Evolutionary conservation across 2,329 filamentous ascomycete genomes (phyloP).

Genomic region (Volutella citrinella): DNA sequence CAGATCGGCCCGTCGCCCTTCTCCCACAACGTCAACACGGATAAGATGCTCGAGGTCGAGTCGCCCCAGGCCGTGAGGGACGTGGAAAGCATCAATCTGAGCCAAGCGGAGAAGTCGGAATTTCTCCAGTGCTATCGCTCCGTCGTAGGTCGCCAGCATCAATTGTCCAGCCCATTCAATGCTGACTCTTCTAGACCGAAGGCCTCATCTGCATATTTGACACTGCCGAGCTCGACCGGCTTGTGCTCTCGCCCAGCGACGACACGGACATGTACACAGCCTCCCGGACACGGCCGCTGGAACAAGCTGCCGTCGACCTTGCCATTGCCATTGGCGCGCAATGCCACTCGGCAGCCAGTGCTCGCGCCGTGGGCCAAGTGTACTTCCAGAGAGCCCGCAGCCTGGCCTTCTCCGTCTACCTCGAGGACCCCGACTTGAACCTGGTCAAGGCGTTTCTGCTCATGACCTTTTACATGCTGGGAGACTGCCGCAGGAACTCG

Average conservation of each 20-base stretch:
- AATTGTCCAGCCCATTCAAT: fast-evolving
- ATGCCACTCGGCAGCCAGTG: conserved; percentile 16
- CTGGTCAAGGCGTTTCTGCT: conserved; percentile 34
- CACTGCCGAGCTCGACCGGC: conserved; percentile 23
- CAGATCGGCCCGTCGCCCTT: conserved; percentile 25
- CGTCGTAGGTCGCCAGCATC: conserved; percentile 11
- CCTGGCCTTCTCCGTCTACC: conserved; percentile 19
- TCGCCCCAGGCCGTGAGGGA: conserved; percentile 11
- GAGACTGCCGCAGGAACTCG: conserved; percentile 57
- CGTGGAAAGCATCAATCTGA: not conserved
- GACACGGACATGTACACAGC: too few relatives aligned
- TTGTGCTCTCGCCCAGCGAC: conserved; percentile 12
- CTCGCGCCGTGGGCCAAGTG: conserved; percentile 21
- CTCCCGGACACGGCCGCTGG: conserved; percentile 2
- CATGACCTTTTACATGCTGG: conserved; percentile 72
- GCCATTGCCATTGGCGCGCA: conserved; percentile 25
- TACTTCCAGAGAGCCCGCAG: conserved; percentile 44
- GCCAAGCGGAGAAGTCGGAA: conserved; percentile 1
- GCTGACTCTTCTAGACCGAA: conserved; percentile 25
- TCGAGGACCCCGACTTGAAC: conserved; percentile 23
- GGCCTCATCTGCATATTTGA: conserved; percentile 33
- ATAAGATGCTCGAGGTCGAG: conserved; percentile 26
- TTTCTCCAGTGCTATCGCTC: conserved; percentile 15
- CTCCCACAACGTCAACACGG: conserved; percentile 25
- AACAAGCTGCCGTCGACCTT: conserved; percentile 13